These are phyloP conservation scores for Ulota crispa DNA, from an alignment of 225 moss, liverwort and hornwort genomes.

Conservation along the genomic window DNA sequence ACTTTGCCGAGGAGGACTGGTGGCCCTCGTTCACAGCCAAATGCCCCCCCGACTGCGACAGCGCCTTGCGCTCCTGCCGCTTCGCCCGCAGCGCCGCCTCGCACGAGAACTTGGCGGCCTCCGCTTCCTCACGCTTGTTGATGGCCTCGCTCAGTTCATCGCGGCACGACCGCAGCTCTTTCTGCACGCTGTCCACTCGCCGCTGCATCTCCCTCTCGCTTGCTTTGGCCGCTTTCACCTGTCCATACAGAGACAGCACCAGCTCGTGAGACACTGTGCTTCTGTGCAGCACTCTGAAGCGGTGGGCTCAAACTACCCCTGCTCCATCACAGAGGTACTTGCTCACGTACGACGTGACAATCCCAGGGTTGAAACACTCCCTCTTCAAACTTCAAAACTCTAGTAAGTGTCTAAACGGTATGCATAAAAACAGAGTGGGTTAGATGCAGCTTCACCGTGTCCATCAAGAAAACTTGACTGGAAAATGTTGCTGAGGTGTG, in stretches of 20 bases:
- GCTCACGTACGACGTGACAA: too few relatives aligned
- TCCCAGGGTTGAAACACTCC: too few relatives aligned
- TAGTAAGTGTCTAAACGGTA: too few relatives aligned
- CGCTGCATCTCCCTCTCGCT: conserved; percentile 42
- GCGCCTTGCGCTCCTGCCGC: conserved; percentile 24
- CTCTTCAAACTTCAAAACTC: too few relatives aligned
- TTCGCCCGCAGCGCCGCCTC: conserved; percentile 40
- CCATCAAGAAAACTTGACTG: too few relatives aligned
- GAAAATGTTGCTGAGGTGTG: too few relatives aligned
- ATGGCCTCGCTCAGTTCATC: conserved; percentile 38
- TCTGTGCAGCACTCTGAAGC: too few relatives aligned
- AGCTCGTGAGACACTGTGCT: too few relatives aligned
- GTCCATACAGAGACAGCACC: not conserved
- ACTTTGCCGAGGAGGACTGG: conserved; percentile 14
- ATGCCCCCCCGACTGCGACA: conserved; percentile 20
- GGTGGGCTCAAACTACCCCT: too few relatives aligned
- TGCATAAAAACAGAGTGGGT: too few relatives aligned
- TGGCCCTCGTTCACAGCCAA: not conserved
- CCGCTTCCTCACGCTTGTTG: conserved; percentile 44
- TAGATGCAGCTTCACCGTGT: too few relatives aligned
- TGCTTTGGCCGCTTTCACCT: conserved; percentile 45
- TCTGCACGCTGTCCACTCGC: conserved; percentile 23
- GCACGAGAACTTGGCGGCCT: conserved; percentile 50
- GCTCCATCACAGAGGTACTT: too few relatives aligned
- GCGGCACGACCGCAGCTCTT: conserved; percentile 27